Evolutionary conservation across 768 basidiomycete genomes (phyloP).

Genomic region (Tricholoma saponaceum): DNA sequence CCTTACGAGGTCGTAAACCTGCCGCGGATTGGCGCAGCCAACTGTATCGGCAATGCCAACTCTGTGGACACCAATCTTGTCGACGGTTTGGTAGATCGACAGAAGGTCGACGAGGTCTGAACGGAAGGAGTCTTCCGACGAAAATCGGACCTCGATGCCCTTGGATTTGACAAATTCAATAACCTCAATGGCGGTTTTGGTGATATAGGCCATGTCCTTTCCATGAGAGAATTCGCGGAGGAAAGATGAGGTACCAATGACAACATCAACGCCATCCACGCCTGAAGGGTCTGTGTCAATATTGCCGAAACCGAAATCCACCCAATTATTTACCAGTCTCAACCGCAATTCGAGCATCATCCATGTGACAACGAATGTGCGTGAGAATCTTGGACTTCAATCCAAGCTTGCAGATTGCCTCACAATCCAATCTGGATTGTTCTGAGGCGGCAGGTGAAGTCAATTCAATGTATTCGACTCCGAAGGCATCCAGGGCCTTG

Average conservation of each 20-base stretch:
- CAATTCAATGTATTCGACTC: constrained; percentile 99
- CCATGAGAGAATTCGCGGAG: constrained; percentile 99
- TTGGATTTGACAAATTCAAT: constrained; percentile 99
- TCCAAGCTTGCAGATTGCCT: constrained; percentile 98
- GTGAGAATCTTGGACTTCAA: constrained; percentile 96
- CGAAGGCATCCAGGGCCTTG: constrained; percentile 96
- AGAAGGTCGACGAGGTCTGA: constrained; percentile 98
- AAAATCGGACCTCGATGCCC: constrained; percentile 99
- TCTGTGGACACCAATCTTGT: constrained; percentile 98
- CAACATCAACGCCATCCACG: constrained; percentile 98
- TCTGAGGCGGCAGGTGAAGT: constrained; percentile 98
- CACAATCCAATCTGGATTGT: constrained; percentile 90
- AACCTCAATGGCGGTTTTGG: constrained; percentile 97
- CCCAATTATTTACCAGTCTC: constrained; percentile 71
- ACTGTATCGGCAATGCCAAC: constrained; percentile 99
- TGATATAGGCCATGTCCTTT: constrained; percentile 99
- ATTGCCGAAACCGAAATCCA: not conserved
- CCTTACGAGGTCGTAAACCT: constrained; percentile 97
- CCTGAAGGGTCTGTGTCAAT: constrained; percentile 40
- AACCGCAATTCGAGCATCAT: constrained; percentile 96
- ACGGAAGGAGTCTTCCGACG: constrained; percentile 99
- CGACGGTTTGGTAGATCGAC: constrained; percentile 98
- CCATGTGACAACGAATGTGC: constrained; percentile 99
- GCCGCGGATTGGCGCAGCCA: constrained; percentile 96
- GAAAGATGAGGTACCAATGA: constrained; percentile 99